Percentiles rank a stretch among this genome's conserved stretches.
phyloP scores from a whole-genome alignment of 2,329 filamentous ascomycete genomes.

The Biscogniauxia sp. region DNA sequence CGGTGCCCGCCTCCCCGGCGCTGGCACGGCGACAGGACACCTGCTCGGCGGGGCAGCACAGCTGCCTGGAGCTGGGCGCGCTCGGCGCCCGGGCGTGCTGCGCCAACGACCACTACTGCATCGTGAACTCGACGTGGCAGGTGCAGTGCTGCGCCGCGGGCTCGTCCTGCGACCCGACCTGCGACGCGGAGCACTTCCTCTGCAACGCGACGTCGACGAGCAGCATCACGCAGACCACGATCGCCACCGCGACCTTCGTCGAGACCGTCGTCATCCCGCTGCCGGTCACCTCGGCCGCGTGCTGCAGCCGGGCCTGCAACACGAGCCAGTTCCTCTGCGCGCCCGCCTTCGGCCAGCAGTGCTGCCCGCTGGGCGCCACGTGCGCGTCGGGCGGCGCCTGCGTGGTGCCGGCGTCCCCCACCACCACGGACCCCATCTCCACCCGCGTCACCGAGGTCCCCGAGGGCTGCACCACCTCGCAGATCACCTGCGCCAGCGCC shows the following conservation, averaged over 20 bases:
- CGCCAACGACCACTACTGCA: constrained; percentile 27
- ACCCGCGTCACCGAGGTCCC: constrained; percentile 36
- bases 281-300: constrained; percentile 6
- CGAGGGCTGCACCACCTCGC: constrained; percentile 44
- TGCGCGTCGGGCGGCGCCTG: constrained; percentile 41
- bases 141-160: constrained; percentile 25
- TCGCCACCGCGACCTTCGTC: neutral
- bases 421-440: constrained; percentile 20
- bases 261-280: no score
- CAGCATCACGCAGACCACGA: constrained; percentile 4
- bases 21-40: constrained; percentile 9
- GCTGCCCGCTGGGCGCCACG: constrained; percentile 45
- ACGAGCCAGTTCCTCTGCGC: constrained; percentile 37
- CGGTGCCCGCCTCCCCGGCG: constrained; percentile 18
- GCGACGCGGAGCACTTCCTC: constrained; percentile 11
- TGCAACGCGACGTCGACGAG: constrained; percentile 19
- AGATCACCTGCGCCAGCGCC: constrained; percentile 44
- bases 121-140: constrained; percentile 14
- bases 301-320: constrained; percentile 26
- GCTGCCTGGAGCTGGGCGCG: constrained; percentile 20
- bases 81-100: constrained; percentile 18
- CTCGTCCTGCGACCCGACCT: constrained; percentile 16
- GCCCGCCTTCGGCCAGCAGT: constrained; percentile 42
- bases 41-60: constrained; percentile 18
- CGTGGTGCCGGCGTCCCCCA: constrained; percentile 25